A percentile compares a stretch with the other conserved stretches of the same genome.
These are phyloP conservation scores for Selaginella tamariscina DNA, from an alignment of 75 land plant species.

Conservation along the genomic window DNA sequence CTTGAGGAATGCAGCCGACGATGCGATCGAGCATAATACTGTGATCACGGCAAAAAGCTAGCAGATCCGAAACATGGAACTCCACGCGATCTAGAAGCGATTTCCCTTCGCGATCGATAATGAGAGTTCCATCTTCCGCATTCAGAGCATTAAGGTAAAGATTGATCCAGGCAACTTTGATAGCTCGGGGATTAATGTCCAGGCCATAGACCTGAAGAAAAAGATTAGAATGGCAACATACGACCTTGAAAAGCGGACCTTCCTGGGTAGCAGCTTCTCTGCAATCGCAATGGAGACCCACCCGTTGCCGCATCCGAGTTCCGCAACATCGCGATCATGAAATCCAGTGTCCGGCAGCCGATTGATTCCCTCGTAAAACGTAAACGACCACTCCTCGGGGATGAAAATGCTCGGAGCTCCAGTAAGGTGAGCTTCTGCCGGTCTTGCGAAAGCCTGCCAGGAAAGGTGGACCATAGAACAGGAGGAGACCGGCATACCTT, in stretches of 20 bases:
- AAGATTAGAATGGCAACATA: too few relatives aligned
- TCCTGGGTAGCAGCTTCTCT: slow-evolving; percentile 76
- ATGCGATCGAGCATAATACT: slow-evolving; percentile 81
- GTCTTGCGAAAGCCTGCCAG: slow-evolving; percentile 44
- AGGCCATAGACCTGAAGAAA: slow-evolving; percentile 83
- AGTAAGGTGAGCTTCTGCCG: slow-evolving; percentile 71
- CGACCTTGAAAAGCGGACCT: slow-evolving; percentile 24
- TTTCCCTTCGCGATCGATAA: slow-evolving; percentile 71
- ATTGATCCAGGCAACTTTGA: slow-evolving; percentile 89
- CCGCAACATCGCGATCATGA: slow-evolving; percentile 69
- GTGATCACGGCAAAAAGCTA: slow-evolving; percentile 66
- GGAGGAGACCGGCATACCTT: slow-evolving; percentile 29
- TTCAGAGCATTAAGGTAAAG: slow-evolving; percentile 78
- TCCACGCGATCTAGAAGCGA: slow-evolving; percentile 86
- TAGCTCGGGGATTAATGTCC: slow-evolving; percentile 94
- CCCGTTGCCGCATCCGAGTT: slow-evolving; percentile 97
- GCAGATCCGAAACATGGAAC: slow-evolving; percentile 89
- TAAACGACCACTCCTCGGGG: slow-evolving; percentile 99
- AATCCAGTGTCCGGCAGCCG: slow-evolving; percentile 80
- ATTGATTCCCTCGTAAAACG: slow-evolving; percentile 93
- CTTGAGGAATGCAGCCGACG: slow-evolving; percentile 98
- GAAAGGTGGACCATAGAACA: background rate
- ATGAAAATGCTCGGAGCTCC: slow-evolving; percentile 95
- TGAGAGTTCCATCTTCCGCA: slow-evolving; percentile 54
- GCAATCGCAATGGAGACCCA: slow-evolving; percentile 98